A percentile compares a stretch with the other conserved stretches of the same genome.
Conservation (phyloP, 768 basidiomycete genomes). For the Auricularia auricula-judae region DNA sequence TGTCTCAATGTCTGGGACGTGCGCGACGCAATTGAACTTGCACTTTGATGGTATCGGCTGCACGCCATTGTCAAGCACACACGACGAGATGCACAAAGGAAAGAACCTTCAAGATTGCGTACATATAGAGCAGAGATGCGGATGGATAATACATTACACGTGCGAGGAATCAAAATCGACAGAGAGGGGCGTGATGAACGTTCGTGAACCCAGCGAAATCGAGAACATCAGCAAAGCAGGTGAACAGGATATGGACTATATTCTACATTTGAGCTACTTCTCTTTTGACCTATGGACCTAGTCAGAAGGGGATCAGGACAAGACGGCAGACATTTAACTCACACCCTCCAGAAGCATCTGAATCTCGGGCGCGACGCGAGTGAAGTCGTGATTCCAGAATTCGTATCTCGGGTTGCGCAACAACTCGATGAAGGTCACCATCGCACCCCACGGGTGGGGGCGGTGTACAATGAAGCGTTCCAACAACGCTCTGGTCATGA, state of each 20-base stretch:
- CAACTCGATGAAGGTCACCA: conserved; percentile 89
- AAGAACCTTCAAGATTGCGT: neutral
- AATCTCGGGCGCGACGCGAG: conserved; percentile 78
- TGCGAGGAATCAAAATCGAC: neutral
- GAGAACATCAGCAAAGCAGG: neutral
- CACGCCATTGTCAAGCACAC: neutral
- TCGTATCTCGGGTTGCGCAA: conserved; percentile 84
- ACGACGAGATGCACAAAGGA: neutral
- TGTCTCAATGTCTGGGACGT: neutral
- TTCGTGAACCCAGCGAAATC: neutral
- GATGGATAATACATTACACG: neutral
- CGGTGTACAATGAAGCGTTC: conserved; percentile 91
- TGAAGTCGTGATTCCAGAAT: conserved; percentile 83
- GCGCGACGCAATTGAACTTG: neutral
- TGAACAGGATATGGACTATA: neutral
- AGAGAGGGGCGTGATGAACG: neutral
- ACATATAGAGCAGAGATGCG: neutral
- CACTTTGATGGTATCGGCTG: neutral
- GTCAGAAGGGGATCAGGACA: neutral
- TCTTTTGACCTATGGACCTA: neutral
- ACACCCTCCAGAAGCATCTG: conserved; percentile 77
- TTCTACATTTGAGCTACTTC: neutral
- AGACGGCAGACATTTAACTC: conserved; percentile 19
- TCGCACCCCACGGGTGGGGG: conserved; percentile 93
- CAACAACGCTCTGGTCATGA: conserved; percentile 80